These are phyloP conservation scores for Microbotryum scabiosae DNA, from an alignment of 1,284 basidiomycete species.

Conservation along the genomic window DNA sequence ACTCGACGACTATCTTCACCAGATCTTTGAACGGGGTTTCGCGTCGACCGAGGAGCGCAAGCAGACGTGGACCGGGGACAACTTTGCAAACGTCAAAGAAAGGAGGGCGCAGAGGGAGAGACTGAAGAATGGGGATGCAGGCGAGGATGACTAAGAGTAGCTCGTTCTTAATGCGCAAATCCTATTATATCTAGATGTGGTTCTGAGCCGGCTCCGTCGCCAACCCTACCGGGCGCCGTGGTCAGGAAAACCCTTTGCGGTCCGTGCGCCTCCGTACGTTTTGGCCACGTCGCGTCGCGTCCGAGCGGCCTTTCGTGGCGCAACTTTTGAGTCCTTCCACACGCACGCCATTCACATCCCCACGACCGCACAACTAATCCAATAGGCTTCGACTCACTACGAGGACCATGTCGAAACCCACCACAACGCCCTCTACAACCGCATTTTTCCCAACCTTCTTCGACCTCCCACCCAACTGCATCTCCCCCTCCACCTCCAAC, in stretches of 20 bases:
- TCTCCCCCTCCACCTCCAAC: too few relatives aligned
- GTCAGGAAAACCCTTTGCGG: too few relatives aligned
- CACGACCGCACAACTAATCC: background rate
- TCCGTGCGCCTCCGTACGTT: background rate
- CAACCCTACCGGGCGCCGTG: too few relatives aligned
- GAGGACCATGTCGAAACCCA: background rate
- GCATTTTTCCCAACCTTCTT: constrained; percentile 1
- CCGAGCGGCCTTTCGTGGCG: background rate
- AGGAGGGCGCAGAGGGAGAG: background rate
- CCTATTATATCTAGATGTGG: background rate
- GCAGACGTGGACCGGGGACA: constrained; percentile 17
- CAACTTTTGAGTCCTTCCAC: too few relatives aligned
- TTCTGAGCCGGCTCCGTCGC: background rate
- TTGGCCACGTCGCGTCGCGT: background rate
- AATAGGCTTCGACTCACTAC: background rate
- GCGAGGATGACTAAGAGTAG: background rate
- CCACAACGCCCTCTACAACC: background rate
- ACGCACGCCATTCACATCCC: constrained; percentile 2
- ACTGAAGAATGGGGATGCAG: background rate
- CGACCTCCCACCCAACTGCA: background rate
- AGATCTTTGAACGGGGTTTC: constrained; percentile 5
- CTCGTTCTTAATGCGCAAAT: background rate
- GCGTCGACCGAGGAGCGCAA: constrained; percentile 1
- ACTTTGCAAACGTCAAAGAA: constrained; percentile 14
- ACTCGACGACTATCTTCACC: background rate